phyloP scores from a whole-genome alignment of 108 stramenopile genomes.

The Discostella pseudostelligera region DNA sequence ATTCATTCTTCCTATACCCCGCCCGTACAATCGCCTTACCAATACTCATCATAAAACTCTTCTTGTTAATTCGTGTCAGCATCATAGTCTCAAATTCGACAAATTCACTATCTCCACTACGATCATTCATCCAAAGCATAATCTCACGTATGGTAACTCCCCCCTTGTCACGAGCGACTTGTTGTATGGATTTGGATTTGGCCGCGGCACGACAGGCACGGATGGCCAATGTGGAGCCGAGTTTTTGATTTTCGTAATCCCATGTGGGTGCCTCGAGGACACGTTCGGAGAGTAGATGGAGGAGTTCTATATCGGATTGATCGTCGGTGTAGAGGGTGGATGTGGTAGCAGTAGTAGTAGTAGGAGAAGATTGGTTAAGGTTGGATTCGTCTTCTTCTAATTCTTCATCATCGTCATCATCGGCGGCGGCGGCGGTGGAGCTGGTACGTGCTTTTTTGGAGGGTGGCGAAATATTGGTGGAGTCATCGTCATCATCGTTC shows the following conservation, averaged over 20 bases:
- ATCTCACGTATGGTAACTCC: slow-evolving; percentile 24
- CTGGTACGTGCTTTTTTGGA: neutral
- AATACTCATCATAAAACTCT: slow-evolving; percentile 28
- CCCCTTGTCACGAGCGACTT: neutral
- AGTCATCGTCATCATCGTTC: neutral
- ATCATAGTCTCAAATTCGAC: slow-evolving; percentile 22
- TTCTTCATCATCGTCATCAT: too few relatives aligned
- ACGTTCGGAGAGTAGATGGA: slow-evolving; percentile 4
- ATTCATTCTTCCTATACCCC: slow-evolving; percentile 20
- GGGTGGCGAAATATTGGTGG: neutral
- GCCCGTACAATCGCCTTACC: slow-evolving; percentile 22
- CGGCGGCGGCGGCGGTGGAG: too few relatives aligned
- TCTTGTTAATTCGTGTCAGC: slow-evolving; percentile 16
- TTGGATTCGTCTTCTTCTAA: too few relatives aligned
- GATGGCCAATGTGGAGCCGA: slow-evolving; percentile 19
- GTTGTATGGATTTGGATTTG: slow-evolving; percentile 1
- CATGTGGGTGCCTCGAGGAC: neutral
- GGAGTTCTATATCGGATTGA: slow-evolving; percentile 10
- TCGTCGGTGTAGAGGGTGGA: neutral
- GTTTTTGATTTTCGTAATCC: slow-evolving; percentile 16
- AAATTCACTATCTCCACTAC: neutral
- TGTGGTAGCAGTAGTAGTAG: neutral
- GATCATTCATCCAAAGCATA: slow-evolving; percentile 15
- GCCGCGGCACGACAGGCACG: slow-evolving; percentile 24
- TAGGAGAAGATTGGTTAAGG: too few relatives aligned